A percentile compares a stretch with the other conserved stretches of the same genome.
Evolutionary conservation across 2,329 filamentous ascomycete species (phyloP).

Genomic region (Xylariaceae sp.): DNA sequence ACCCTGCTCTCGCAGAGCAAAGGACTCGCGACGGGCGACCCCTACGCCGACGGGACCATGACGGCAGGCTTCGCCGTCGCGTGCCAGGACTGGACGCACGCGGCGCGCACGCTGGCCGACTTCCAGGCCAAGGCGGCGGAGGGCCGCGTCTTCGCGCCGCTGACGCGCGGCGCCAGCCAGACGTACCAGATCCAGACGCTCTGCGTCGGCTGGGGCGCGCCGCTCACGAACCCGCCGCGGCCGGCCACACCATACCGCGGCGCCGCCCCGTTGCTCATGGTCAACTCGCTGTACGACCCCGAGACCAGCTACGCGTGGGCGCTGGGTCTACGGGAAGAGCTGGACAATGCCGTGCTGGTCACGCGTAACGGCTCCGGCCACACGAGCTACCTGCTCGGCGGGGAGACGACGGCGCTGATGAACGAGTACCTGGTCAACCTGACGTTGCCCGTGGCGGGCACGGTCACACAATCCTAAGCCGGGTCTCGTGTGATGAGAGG

Average conservation of each 20-base stretch:
- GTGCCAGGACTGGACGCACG: slow-evolving; percentile 31
- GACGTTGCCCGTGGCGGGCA: slow-evolving; percentile 22
- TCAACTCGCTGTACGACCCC: slow-evolving; percentile 32
- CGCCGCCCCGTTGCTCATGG: slow-evolving; percentile 27
- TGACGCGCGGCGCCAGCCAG: slow-evolving; percentile 24
- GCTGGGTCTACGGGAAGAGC: slow-evolving; percentile 22
- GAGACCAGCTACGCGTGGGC: slow-evolving; percentile 32
- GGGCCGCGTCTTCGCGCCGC: slow-evolving; percentile 24
- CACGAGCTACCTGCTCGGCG: slow-evolving; percentile 26
- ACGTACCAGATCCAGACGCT: slow-evolving; percentile 26
- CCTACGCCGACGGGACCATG: slow-evolving; percentile 17
- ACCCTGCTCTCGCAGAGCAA: slow-evolving; percentile 24
- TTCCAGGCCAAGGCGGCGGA: slow-evolving; percentile 22
- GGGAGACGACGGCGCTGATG: slow-evolving; percentile 24
- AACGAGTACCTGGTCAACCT: slow-evolving; percentile 27
- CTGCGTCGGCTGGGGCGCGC: slow-evolving; percentile 34
- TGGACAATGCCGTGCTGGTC: slow-evolving; percentile 29
- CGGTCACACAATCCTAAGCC: slow-evolving; percentile 13
- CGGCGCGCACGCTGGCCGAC: slow-evolving; percentile 14
- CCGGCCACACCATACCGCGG: slow-evolving; percentile 15
- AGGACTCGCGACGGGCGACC: slow-evolving; percentile 15
- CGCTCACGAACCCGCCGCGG: slow-evolving; percentile 26
- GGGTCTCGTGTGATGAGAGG: too few relatives aligned
- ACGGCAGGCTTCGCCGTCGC: slow-evolving; percentile 26
- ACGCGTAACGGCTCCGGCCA: slow-evolving; percentile 32